Conservation (phyloP, 2,329 filamentous ascomycete genomes). For the Paraphoma chrysanthemicola region DNA sequence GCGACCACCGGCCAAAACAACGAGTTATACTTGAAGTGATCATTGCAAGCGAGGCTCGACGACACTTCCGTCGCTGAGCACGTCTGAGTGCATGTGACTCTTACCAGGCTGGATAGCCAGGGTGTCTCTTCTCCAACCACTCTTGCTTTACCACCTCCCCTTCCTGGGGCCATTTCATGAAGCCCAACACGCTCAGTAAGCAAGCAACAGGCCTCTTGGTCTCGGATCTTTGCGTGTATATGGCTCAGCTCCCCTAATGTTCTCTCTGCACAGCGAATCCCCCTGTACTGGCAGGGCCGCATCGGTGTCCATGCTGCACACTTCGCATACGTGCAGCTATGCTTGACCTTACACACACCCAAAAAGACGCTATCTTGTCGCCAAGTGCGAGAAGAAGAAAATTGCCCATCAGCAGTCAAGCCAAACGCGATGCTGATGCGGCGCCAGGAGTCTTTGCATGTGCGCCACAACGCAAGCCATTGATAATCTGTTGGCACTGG, state of each 20-base stretch:
- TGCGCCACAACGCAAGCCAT: not conserved
- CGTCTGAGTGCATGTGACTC: not conserved
- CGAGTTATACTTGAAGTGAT: not conserved
- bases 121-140: not conserved
- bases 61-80: too few species aligned
- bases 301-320: not conserved
- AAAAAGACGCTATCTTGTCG: not conserved
- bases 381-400: not conserved
- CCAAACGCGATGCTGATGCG: not conserved
- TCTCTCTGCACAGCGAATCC: not conserved
- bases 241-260: not conserved
- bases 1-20: not conserved
- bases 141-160: not conserved
- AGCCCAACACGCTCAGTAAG: not conserved
- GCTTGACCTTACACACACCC: not conserved
- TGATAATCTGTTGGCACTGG: too few species aligned
- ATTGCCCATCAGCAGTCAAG: not conserved
- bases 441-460: not conserved
- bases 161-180: not conserved
- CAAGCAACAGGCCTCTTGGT: not conserved
- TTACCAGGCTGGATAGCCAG: not conserved
- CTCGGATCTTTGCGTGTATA: not conserved
- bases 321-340: not conserved
- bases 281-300: not conserved
- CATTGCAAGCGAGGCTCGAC: not conserved